Conservation (phyloP, 805 yeast genomes). For the Ogataea allantospora region DNA sequence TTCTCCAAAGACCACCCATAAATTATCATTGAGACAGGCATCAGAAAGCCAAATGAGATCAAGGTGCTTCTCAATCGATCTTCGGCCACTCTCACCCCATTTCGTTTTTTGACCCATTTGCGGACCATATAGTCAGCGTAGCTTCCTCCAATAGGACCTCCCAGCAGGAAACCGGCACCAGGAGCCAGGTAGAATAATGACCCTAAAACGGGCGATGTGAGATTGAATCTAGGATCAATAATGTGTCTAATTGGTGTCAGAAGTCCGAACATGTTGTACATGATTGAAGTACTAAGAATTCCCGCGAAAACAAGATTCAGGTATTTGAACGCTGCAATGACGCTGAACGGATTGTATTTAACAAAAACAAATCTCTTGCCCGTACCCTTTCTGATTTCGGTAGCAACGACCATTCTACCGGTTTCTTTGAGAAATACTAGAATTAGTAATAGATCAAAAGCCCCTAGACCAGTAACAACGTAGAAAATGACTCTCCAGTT, state of each 20-base stretch:
- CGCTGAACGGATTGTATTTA: constrained; percentile 45
- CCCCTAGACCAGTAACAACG: constrained; percentile 47
- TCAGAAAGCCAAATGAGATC: constrained; percentile 40
- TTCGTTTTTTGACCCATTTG: constrained; percentile 39
- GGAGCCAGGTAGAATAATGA: constrained; percentile 57
- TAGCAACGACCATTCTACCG: constrained; percentile 31
- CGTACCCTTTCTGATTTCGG: constrained; percentile 28
- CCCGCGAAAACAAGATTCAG: constrained; percentile 46
- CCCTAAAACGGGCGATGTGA: constrained; percentile 47
- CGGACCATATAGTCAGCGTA: constrained; percentile 50
- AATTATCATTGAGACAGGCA: constrained; percentile 44
- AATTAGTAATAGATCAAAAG: constrained; percentile 33
- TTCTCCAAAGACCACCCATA: constrained; percentile 55
- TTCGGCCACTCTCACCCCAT: constrained; percentile 49
- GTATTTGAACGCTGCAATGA: constrained; percentile 41
- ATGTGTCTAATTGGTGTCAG: constrained; percentile 57
- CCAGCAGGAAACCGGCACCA: constrained; percentile 51
- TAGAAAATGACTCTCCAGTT: constrained; percentile 55
- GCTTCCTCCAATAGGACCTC: constrained; percentile 51
- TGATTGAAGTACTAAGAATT: constrained; percentile 38
- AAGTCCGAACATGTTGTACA: constrained; percentile 50
- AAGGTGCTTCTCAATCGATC: constrained; percentile 46
- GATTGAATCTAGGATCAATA: constrained; percentile 52
- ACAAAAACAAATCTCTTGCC: constrained; percentile 41
- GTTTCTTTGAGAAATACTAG: constrained; percentile 48